Percentiles rank a stretch among this genome's conserved stretches.
Conservation (phyloP, 2,329 filamentous ascomycete species). For the Echinosphaeria canescens region DNA sequence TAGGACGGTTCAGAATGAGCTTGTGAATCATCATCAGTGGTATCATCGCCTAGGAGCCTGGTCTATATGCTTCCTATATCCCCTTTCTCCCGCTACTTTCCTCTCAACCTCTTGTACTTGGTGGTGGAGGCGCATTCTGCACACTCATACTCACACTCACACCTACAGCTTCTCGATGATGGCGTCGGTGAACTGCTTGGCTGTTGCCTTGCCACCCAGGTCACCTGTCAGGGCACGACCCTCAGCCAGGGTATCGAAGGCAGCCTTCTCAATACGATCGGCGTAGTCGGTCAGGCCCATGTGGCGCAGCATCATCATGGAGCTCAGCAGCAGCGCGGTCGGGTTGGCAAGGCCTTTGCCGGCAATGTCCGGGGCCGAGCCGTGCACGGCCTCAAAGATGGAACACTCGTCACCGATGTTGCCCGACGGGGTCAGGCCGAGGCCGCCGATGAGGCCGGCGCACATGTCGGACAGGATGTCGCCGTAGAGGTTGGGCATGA, state of each 20-base stretch:
- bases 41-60: too few relatives aligned
- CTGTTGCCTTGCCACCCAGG: slow-evolving; percentile 91
- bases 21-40: too few relatives aligned
- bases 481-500: slow-evolving; percentile 97
- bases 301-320: slow-evolving; percentile 99
- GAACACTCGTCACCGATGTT: slow-evolving; percentile 99
- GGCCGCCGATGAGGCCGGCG: slow-evolving; percentile 91
- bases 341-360: slow-evolving; percentile 95
- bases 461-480: slow-evolving; percentile 99
- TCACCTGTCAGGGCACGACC: slow-evolving; percentile 94
- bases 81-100: too few relatives aligned
- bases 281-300: slow-evolving; percentile 83
- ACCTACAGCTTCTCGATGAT: slow-evolving; percentile 56
- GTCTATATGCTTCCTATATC: too few relatives aligned
- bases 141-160: too few relatives aligned
- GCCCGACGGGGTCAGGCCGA: slow-evolving; percentile 89
- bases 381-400: slow-evolving; percentile 99
- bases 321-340: slow-evolving; percentile 82
- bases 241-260: slow-evolving; percentile 87
- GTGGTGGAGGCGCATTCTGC: too few relatives aligned
- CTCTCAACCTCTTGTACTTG: too few relatives aligned
- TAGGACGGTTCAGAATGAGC: too few relatives aligned
- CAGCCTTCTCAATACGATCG: slow-evolving; percentile 74
- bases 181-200: slow-evolving; percentile 76
- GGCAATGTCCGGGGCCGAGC: slow-evolving; percentile 88